phyloP scores from a whole-genome alignment of 2,329 filamentous ascomycete species.

The Colletotrichum costaricense region DNA sequence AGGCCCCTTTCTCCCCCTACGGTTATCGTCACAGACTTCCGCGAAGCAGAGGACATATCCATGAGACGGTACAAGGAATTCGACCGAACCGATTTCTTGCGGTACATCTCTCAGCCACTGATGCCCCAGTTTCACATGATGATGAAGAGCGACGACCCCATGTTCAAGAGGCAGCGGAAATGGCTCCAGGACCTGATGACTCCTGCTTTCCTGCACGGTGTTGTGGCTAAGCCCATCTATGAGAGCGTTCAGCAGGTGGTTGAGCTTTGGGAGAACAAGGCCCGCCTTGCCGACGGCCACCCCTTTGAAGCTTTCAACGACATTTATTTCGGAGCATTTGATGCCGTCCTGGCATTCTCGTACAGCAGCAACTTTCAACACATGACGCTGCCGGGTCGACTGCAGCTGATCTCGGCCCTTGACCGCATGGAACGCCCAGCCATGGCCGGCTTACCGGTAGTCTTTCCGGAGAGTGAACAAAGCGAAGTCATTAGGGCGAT shows the following conservation, averaged over 20 bases:
- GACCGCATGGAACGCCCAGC: neutral
- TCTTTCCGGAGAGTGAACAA: no score
- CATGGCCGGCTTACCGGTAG: no score
- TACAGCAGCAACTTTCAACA: conserved; percentile 37
- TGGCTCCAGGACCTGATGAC: conserved; percentile 52
- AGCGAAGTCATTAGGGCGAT: no score
- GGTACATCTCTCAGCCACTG: conserved; percentile 43
- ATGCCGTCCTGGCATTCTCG: conserved; percentile 44
- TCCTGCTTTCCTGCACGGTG: conserved; percentile 44
- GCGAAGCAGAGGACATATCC: conserved; percentile 52
- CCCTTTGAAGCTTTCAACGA: conserved; percentile 44
- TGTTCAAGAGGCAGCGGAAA: conserved; percentile 46
- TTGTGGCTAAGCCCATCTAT: conserved; percentile 47
- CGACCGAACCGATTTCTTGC: conserved; percentile 45
- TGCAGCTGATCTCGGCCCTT: neutral
- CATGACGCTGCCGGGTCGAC: neutral
- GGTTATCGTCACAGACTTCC: conserved; percentile 53
- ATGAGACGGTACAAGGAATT: conserved; percentile 55
- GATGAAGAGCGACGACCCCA: conserved; percentile 40
- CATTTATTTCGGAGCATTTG: conserved; percentile 44
- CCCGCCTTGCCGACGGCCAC: conserved; percentile 40
- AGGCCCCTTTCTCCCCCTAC: conserved; percentile 53
- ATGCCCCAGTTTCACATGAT: conserved; percentile 48
- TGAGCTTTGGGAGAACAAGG: conserved; percentile 47
- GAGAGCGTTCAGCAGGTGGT: conserved; percentile 42